These are phyloP conservation scores for Cyclaneusma minus DNA, from an alignment of 2,329 filamentous ascomycete genomes.

Conservation along the genomic window DNA sequence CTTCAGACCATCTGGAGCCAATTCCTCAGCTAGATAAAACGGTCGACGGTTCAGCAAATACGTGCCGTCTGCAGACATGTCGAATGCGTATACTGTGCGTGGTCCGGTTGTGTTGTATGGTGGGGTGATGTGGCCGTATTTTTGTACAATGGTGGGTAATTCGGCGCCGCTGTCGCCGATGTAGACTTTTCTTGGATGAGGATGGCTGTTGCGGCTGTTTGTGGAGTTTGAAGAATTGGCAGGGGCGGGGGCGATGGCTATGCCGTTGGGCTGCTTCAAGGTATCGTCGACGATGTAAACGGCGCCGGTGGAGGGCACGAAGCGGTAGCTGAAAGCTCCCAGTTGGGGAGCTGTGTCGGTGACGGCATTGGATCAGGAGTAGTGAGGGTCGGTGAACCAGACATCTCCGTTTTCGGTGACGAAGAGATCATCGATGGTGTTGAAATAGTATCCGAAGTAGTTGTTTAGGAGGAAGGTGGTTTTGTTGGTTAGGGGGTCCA, in stretches of 20 bases:
- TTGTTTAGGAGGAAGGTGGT: constrained; percentile 15
- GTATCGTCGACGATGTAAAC: constrained; percentile 22
- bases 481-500: constrained; percentile 13
- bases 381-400: constrained; percentile 23
- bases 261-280: constrained; percentile 25
- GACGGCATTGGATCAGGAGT: constrained; percentile 20
- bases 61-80: constrained; percentile 20
- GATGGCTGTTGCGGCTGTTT: no score
- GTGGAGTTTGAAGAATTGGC: not conserved
- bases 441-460: constrained; percentile 22
- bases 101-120: constrained; percentile 17
- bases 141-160: constrained; percentile 10
- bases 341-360: constrained; percentile 22
- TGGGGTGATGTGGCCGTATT: constrained; percentile 12
- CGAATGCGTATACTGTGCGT: constrained; percentile 23
- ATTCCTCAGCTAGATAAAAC: constrained; percentile 23
- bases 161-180: constrained; percentile 23
- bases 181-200: constrained; percentile 22
- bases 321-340: constrained; percentile 23
- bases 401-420: constrained; percentile 20
- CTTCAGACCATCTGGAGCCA: constrained; percentile 26
- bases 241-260: constrained; percentile 22
- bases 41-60: constrained; percentile 22
- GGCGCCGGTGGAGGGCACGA: constrained; percentile 18
- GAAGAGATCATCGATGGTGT: constrained; percentile 22